phyloP scores from a whole-genome alignment of 2,329 filamentous ascomycete species.

The Talaromyces sp. region DNA sequence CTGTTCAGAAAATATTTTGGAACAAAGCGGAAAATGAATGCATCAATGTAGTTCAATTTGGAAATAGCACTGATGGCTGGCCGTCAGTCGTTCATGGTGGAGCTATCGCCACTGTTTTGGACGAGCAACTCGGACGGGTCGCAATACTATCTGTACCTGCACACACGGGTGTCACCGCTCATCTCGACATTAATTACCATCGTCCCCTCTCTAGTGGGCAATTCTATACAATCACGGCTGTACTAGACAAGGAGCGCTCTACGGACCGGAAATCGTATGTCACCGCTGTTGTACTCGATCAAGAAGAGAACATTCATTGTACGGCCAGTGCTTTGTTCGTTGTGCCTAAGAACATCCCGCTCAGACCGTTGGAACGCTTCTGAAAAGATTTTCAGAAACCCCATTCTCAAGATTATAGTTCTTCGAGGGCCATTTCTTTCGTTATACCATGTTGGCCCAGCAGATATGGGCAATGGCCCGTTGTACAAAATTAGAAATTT shows the following conservation, averaged over 20 bases:
- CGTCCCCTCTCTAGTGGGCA: constrained; percentile 56
- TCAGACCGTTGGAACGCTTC: constrained; percentile 41
- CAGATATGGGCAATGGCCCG: not conserved
- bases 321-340: constrained; percentile 59
- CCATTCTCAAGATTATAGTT: not conserved
- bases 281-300: constrained; percentile 33
- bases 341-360: constrained; percentile 50
- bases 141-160: constrained; percentile 50
- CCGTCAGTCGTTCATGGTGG: constrained; percentile 70
- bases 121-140: constrained; percentile 66
- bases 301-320: constrained; percentile 55
- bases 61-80: constrained; percentile 64
- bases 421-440: not conserved
- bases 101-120: constrained; percentile 62
- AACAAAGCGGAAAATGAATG: constrained; percentile 57
- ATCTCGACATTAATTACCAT: constrained; percentile 60
- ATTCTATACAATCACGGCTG: constrained; percentile 60
- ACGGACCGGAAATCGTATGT: constrained; percentile 39
- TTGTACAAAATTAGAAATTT: not conserved
- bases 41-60: constrained; percentile 65
- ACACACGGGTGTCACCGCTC: constrained; percentile 55
- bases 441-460: not conserved
- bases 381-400: constrained; percentile 21
- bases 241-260: constrained; percentile 41
- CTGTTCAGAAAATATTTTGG: constrained; percentile 61